Evolutionary conservation across 108 stramenopile species (phyloP), one percentile per base, ranked within the genome.

Genomic region (Nitzschia sp.): DNA sequence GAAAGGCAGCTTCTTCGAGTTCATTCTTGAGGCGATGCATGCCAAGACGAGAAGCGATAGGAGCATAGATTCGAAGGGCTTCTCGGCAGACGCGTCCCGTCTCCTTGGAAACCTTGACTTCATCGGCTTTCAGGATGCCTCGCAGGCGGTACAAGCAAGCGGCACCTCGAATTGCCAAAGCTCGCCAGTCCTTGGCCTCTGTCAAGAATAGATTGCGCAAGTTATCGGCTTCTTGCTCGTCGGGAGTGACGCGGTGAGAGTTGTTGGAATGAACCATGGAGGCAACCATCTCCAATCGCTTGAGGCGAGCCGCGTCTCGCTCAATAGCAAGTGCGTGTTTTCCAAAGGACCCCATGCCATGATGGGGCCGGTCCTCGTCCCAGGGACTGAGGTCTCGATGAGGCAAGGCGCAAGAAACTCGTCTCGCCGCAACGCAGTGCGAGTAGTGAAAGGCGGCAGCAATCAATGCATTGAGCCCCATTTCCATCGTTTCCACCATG

Each of bases 1-100:
- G 74, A 71, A 96, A 96, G 45, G 95, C 90, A 35, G 86, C 84
- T 48, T 86, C 87, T 65, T 96, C 92, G 25, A 96, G 66, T 75
- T 93, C 92, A 32, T 85, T 89, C 74, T 96, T 96, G 47, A 93
- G 80, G 6, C 81, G 85, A 58, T 89, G 86, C 86, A 96, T 88
- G 13, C 92, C 92, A 46, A 93, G 60, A 26, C 86, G 70, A 26
- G 82, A 74, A 17, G 92, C 91, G n/a, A 96, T 41, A 0, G 95
- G 92, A 3, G 92, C 90, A 63, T 83, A 92, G 55, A 96, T 88
- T 48, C 85, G 72, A 32, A 93, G 65, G 22, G 91, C 94, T 68
- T 96, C 91, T 9, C 89, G 79, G 11, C 83, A 83, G 1, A 68
- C 76, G 4, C 82, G 68, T n/a, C 72, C 57, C 46, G 71, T 67